Base-by-base conservation (phyloP, 305 asterid genomes). In the Withania somnifera region DNA sequence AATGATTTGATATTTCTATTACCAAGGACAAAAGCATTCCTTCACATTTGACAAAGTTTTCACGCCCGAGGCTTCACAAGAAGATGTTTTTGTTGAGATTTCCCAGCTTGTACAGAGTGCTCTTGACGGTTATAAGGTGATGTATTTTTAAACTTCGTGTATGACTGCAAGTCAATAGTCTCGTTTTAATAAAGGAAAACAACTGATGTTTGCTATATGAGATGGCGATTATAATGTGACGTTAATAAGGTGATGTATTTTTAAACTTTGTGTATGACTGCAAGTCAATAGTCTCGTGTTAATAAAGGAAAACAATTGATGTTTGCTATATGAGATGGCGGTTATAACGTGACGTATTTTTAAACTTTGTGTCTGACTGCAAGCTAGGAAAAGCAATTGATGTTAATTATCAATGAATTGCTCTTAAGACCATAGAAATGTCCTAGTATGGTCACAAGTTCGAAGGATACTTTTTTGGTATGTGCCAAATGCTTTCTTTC, bases 51-150 rank as follows among this genome's bases (percentile, higher is more conserved):
- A 97, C 87, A 95, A 93, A 90, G 99, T 97, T 67, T 95, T 95
- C 76, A 78, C 84, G 76, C 98, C 98, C 20, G 95, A 94, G 57
- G 94, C 91, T 77, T 87, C 97, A 28, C 98, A 97, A 86, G 89
- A 95, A 86, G 92, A 91, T 87, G 99, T 97, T 61, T 97, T 97
- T 81, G 92, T 91, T 69, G 99, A 97, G 87, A 95, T 97, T 87
- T 95, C 99, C 38, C 98, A 97, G 87, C 95, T 97, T 82, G 98
- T 97, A 66, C 99, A 97, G 89, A 97, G 98, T 83, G 99, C 99
- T 77, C 97, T 97, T 60, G 98, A 97, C 77, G 99, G 99, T 53
- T 95, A 97, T 83, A 97, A 95, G 98, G 99, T 97, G 58, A 82
- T 69, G 11, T 78, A 52, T 53, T 47, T 40, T 52, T 81, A 19